phyloP scores from a whole-genome alignment of 129 eudicot species.

The Arctium minus region DNA sequence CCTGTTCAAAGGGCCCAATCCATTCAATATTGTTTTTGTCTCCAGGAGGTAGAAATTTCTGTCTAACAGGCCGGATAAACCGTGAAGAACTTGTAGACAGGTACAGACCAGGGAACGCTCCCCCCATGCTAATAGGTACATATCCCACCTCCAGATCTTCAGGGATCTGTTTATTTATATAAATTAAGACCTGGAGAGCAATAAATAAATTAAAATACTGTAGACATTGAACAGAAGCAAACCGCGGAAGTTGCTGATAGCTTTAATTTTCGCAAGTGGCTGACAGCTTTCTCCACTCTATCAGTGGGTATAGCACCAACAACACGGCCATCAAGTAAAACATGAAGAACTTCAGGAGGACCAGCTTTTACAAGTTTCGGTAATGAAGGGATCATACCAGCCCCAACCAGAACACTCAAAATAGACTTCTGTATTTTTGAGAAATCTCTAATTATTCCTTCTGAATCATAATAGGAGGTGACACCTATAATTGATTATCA shows the following conservation, averaged over 20 bases:
- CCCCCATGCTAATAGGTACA: conserved; percentile 82
- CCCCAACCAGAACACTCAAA: conserved; percentile 47
- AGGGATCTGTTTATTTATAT: conserved; percentile 58
- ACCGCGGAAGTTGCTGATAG: conserved; percentile 59
- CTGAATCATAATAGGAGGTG: conserved; percentile 70
- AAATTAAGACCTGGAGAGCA: neutral
- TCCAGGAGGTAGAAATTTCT: conserved; percentile 44
- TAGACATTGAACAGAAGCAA: conserved; percentile 7
- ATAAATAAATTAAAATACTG: neutral
- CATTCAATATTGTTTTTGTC: conserved; percentile 61
- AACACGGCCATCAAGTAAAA: conserved; percentile 83
- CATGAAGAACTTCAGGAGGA: conserved; percentile 88
- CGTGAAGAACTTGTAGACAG: conserved; percentile 76
- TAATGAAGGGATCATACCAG: conserved; percentile 73
- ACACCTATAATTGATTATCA: conserved; percentile 45
- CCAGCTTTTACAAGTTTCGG: conserved; percentile 83
- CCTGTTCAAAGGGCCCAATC: conserved; percentile 97
- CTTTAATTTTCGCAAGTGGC: conserved; percentile 70
- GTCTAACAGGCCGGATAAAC: conserved; percentile 74
- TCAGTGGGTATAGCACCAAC: conserved; percentile 71
- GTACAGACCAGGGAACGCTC: conserved; percentile 81
- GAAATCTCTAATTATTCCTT: conserved; percentile 66
- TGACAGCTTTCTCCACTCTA: conserved; percentile 59
- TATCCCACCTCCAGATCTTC: conserved; percentile 94
- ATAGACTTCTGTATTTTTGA: conserved; percentile 55